Percentiles rank a stretch among this genome's conserved stretches.
Evolutionary conservation across 2,329 filamentous ascomycete species (phyloP).

Genomic region (Ophiocordyceps camponoti-saundersi): DNA sequence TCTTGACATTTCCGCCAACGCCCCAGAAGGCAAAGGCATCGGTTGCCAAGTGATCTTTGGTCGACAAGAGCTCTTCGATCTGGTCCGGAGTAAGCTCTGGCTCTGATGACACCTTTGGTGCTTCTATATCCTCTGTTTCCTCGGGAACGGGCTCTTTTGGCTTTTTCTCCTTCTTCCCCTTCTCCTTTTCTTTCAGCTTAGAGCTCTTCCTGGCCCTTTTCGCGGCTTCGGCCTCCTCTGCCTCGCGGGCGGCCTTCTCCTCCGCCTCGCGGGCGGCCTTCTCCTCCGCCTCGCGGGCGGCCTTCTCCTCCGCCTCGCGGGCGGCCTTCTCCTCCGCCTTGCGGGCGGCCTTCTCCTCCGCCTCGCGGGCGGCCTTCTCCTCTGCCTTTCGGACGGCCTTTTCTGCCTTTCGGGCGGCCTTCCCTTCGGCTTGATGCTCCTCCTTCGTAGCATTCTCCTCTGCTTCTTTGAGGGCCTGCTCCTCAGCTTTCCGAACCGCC

Average conservation of each 20-base stretch:
- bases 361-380: too few species aligned
- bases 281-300: constrained; percentile 7
- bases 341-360: constrained; percentile 14
- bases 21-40: constrained; percentile 43
- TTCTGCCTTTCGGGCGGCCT: constrained; percentile 18
- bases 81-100: constrained; percentile 20
- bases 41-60: constrained; percentile 13
- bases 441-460: constrained; percentile 24
- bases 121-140: constrained; percentile 1
- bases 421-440: constrained; percentile 26
- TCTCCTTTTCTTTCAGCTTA: constrained; percentile 4
- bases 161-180: constrained; percentile 8
- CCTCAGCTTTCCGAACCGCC: constrained; percentile 19
- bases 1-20: constrained; percentile 21
- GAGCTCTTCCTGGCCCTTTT: not conserved
- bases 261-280: constrained; percentile 12
- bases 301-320: constrained; percentile 9
- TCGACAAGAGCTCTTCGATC: constrained; percentile 23
- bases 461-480: constrained; percentile 16
- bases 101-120: constrained; percentile 3
- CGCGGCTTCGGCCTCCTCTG: constrained; percentile 9
- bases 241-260: constrained; percentile 11
- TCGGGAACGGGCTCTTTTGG: constrained; percentile 6
- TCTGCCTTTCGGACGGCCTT: constrained; percentile 17
- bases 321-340: constrained; percentile 20